These are phyloP conservation scores for Pleodorina starrii DNA, from an alignment of 139 green algal species.

Conservation along the genomic window DNA sequence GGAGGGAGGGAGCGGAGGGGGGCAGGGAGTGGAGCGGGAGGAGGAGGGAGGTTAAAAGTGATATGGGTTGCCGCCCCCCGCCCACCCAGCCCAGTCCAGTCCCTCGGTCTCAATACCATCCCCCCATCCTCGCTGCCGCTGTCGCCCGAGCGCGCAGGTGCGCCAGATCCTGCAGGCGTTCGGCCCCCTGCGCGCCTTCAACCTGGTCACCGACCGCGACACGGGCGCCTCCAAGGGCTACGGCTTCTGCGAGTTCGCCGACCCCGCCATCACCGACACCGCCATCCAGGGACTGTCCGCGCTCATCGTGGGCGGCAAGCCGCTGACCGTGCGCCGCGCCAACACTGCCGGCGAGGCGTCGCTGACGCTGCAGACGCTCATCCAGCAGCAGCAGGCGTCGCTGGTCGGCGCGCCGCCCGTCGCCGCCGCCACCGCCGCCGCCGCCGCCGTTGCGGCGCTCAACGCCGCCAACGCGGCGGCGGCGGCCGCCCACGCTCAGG, in stretches of 20 bases:
- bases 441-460: background rate
- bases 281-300: constrained; percentile 54
- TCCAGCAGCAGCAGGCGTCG: constrained; percentile 25
- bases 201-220: constrained; percentile 60
- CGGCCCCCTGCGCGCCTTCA: constrained; percentile 66
- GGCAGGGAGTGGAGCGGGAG: too few species aligned
- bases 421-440: background rate
- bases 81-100: too few species aligned
- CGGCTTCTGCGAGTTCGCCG: constrained; percentile 63
- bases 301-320: constrained; percentile 51
- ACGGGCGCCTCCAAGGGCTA: constrained; percentile 55
- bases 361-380: constrained; percentile 11
- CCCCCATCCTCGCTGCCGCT: background rate
- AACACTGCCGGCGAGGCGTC: constrained; percentile 39
- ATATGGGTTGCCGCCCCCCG: too few species aligned
- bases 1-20: too few species aligned
- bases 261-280: constrained; percentile 47
- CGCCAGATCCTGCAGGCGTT: constrained; percentile 63
- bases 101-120: too few species aligned
- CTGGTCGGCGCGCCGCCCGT: background rate
- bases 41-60: too few species aligned
- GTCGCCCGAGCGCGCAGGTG: constrained; percentile 25
- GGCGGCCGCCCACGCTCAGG: background rate
- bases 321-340: constrained; percentile 47
- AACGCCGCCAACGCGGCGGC: constrained; percentile 19